phyloP scores from a whole-genome alignment of 306 rosid genomes.

The Abrus precatorius region DNA sequence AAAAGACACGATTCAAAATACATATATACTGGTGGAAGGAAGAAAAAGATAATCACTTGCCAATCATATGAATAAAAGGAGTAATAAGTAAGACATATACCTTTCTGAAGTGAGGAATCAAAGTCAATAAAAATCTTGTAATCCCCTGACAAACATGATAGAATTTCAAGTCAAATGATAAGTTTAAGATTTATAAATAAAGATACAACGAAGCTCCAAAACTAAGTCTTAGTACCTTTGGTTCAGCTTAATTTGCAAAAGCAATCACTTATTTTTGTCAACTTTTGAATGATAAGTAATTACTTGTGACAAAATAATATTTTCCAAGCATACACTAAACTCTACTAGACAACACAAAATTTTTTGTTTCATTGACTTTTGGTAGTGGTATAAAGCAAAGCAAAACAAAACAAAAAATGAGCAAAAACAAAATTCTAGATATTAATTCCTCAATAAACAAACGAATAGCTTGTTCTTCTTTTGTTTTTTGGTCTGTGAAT shows the following conservation, averaged over 20 bases:
- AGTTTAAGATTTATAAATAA: not conserved
- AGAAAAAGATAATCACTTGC: not conserved
- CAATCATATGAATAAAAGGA: not conserved
- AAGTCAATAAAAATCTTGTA: constrained; percentile 77
- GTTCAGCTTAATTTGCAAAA: no score
- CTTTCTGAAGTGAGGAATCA: constrained; percentile 90
- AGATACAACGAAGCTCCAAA: not conserved
- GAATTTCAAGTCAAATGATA: constrained; percentile 29
- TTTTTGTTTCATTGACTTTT: not conserved
- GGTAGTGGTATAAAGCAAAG: constrained; percentile 5
- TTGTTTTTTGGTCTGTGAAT: no score
- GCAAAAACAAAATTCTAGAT: not conserved
- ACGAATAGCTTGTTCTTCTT: not conserved
- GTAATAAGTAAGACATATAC: constrained; percentile 46
- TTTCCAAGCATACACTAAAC: no score
- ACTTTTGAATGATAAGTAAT: no score
- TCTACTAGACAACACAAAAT: not conserved
- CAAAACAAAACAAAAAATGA: not conserved
- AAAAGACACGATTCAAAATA: not conserved
- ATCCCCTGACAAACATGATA: constrained; percentile 65
- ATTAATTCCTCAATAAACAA: not conserved
- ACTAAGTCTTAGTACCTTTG: not conserved
- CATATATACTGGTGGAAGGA: constrained; percentile 5
- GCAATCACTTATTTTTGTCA: no score
- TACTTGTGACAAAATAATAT: no score